phyloP scores from a whole-genome alignment of 2,329 filamentous ascomycete genomes.

The Penicillium olsonii region DNA sequence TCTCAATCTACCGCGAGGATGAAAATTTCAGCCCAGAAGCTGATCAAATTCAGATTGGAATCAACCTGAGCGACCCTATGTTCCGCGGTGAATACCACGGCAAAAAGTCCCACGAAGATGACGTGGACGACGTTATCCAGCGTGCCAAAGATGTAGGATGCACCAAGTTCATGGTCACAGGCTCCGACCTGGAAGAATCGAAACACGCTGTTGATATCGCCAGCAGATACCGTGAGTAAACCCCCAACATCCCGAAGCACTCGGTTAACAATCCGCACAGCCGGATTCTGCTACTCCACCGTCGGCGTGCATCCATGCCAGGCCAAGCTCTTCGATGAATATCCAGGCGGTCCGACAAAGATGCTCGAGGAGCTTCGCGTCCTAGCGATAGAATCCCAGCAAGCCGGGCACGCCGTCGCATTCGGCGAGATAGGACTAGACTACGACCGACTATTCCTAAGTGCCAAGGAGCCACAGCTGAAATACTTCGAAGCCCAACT shows the following conservation, averaged over 20 bases:
- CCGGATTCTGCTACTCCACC: constrained; percentile 81
- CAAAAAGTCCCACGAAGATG: constrained; percentile 59
- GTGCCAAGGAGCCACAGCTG: constrained; percentile 74
- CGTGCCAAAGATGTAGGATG: constrained; percentile 78
- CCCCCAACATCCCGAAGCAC: neutral
- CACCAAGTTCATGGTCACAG: constrained; percentile 87
- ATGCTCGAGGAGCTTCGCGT: constrained; percentile 61
- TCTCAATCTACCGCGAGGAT: neutral
- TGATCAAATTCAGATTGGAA: constrained; percentile 66
- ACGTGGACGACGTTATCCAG: constrained; percentile 67
- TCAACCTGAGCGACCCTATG: constrained; percentile 92
- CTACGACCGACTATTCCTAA: constrained; percentile 87
- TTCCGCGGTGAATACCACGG: constrained; percentile 84
- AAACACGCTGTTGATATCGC: constrained; percentile 73
- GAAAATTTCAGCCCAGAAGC: neutral
- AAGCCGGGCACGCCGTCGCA: constrained; percentile 65
- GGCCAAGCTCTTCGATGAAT: constrained; percentile 72
- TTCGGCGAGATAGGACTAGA: constrained; percentile 96
- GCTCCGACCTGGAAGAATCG: constrained; percentile 80
- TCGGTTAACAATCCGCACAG: constrained; percentile 43
- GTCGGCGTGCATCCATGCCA: constrained; percentile 93
- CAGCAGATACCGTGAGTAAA: constrained; percentile 67
- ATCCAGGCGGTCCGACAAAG: constrained; percentile 47
- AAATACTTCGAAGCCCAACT: constrained; percentile 85
- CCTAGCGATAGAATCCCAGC: constrained; percentile 63